Evolutionary conservation across 495 filamentous ascomycete genomes (phyloP).

Genomic region (Podospora didyma): DNA sequence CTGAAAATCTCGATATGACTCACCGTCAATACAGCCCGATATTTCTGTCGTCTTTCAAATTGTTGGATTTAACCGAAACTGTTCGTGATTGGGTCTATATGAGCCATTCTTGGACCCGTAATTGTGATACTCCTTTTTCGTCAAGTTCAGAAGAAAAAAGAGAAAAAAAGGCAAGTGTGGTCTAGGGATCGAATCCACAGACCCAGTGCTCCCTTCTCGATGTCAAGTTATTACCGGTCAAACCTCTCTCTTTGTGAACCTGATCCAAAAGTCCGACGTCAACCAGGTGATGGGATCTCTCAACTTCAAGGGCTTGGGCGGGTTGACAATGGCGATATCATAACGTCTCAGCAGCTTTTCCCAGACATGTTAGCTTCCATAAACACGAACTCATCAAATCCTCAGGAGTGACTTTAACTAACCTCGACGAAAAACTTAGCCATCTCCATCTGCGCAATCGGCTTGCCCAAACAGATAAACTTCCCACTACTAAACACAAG

Average conservation of each 20-base stretch:
- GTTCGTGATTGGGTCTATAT: too few species aligned
- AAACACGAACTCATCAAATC: not conserved
- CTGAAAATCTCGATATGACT: too few species aligned
- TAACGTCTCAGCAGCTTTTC: not conserved
- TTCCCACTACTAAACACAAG: constrained; percentile 32
- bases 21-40: too few species aligned
- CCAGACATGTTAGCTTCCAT: not conserved
- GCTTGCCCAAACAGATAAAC: constrained; percentile 35
- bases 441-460: constrained; percentile 38
- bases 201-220: too few species aligned
- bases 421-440: constrained; percentile 53
- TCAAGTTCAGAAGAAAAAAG: too few species aligned
- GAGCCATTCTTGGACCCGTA: too few species aligned
- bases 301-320: not conserved
- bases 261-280: not conserved
- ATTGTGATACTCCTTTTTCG: too few species aligned
- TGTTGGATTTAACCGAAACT: too few species aligned
- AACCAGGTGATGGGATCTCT: not conserved
- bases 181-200: too few species aligned
- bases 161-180: too few species aligned
- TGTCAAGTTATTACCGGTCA: too few species aligned
- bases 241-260: not conserved
- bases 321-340: not conserved
- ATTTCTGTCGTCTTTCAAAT: too few species aligned
- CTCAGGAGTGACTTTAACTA: constrained; percentile 4